Conservation (phyloP, 1,284 basidiomycete genomes). For the Ceratobasidium sp. region DNA sequence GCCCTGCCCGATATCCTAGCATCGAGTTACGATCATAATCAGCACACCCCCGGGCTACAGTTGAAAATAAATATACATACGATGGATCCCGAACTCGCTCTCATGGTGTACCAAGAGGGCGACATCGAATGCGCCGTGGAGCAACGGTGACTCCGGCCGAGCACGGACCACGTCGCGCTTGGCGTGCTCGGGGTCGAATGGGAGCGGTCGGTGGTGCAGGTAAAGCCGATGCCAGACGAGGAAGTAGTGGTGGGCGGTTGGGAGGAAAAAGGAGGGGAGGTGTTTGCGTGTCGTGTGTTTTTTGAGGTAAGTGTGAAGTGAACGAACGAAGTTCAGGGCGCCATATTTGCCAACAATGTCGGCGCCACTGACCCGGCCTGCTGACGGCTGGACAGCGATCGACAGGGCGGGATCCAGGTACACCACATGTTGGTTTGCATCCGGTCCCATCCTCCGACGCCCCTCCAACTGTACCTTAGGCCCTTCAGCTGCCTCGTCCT, state of each 20-base stretch:
- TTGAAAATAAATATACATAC: no score
- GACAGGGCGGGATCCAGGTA: neutral
- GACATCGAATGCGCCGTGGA: slow-evolving; percentile 48
- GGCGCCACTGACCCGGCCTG: neutral
- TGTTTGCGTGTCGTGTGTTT: neutral
- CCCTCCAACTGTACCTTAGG: no score
- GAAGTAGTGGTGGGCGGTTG: neutral
- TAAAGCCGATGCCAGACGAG: slow-evolving; percentile 28
- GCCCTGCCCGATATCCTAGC: slow-evolving; percentile 20
- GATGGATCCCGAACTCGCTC: neutral
- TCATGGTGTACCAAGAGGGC: neutral
- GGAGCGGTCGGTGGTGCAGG: slow-evolving; percentile 2
- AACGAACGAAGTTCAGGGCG: neutral
- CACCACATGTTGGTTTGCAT: neutral
- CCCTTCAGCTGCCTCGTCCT: neutral
- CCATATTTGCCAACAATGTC: neutral
- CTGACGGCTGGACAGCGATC: neutral
- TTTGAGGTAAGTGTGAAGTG: neutral
- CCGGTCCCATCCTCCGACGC: no score
- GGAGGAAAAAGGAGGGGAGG: neutral
- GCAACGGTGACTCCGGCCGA: neutral
- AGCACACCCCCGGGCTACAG: no score
- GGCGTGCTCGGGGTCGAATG: slow-evolving; percentile 1
- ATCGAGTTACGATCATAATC: neutral
- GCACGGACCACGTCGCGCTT: slow-evolving; percentile 20